Conservation (phyloP, 257 asterid species). For the Nicotiana tabacum region DNA sequence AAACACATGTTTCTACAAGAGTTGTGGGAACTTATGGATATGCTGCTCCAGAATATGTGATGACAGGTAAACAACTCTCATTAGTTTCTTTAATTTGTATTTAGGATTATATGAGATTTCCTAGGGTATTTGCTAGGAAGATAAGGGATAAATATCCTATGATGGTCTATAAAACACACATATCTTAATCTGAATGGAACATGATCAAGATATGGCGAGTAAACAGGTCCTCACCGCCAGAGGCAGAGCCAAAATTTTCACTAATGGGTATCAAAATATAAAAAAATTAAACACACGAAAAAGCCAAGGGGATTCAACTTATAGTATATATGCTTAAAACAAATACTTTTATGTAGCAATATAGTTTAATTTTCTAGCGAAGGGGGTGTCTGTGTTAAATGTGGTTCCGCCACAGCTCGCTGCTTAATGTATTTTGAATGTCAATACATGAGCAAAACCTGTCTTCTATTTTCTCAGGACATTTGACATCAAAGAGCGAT, state of each 20-base stretch:
- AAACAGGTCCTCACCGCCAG: not conserved
- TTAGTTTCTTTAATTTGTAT: no score
- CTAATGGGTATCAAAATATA: no score
- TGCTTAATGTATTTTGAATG: not conserved
- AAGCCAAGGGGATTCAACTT: no score
- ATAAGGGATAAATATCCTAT: not conserved
- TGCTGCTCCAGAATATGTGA: slow-evolving; percentile 94
- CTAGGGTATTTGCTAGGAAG: not conserved
- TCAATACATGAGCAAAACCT: not conserved
- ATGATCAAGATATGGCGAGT: not conserved
- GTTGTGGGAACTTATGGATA: slow-evolving; percentile 93
- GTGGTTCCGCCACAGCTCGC: no score
- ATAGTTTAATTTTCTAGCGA: no score
- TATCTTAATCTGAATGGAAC: not conserved
- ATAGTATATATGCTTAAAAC: no score
- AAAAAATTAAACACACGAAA: no score
- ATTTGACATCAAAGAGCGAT: slow-evolving; percentile 85
- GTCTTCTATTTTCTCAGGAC: slow-evolving; percentile 39
- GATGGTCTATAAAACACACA: not conserved
- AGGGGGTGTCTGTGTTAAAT: no score
- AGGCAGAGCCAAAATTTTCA: no score
- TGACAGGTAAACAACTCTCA: slow-evolving; percentile 64
- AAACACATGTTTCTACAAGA: slow-evolving; percentile 88
- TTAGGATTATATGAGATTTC: not conserved
- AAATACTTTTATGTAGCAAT: no score